A percentile compares a stretch with the other conserved stretches of the same genome.
phyloP scores from a whole-genome alignment of 2,329 filamentous ascomycete species.

The Paraphaeosphaeria sporulosa region DNA sequence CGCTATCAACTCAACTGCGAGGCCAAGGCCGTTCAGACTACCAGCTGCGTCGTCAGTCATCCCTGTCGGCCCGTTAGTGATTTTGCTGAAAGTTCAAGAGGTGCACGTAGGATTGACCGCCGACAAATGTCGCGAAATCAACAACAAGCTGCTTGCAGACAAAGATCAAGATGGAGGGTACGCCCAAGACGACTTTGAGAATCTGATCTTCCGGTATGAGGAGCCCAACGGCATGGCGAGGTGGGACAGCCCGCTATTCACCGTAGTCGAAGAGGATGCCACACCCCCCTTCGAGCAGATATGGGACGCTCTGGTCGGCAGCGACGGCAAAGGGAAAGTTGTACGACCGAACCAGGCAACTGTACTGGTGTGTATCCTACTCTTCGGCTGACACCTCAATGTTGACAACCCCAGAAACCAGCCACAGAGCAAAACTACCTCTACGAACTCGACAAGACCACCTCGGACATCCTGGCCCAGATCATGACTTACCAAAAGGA shows the following conservation, averaged over 20 bases:
- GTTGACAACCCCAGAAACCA: conserved; percentile 56
- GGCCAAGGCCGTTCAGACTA: conserved; percentile 78
- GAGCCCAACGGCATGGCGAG: conserved; percentile 85
- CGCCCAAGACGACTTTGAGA: conserved; percentile 73
- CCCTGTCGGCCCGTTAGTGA: neutral
- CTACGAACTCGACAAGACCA: conserved; percentile 80
- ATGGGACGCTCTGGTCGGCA: conserved; percentile 74
- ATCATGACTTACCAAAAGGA: conserved; percentile 73
- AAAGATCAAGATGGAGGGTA: conserved; percentile 56
- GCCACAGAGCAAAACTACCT: conserved; percentile 74
- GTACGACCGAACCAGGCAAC: conserved; percentile 80
- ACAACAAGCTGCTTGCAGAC: conserved; percentile 61
- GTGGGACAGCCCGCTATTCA: conserved; percentile 86
- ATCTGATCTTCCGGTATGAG: conserved; percentile 82
- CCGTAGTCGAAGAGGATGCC: conserved; percentile 77
- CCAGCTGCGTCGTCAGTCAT: conserved; percentile 71
- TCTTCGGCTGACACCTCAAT: conserved; percentile 9
- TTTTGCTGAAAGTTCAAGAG: conserved; percentile 51
- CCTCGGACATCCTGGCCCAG: conserved; percentile 75
- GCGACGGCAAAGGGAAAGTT: conserved; percentile 68
- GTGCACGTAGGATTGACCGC: conserved; percentile 65
- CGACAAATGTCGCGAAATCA: conserved; percentile 66
- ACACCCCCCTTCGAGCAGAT: conserved; percentile 72
- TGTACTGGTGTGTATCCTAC: conserved; percentile 57
- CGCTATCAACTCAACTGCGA: conserved; percentile 87